Base-by-base conservation (phyloP, 257 asterid species). In the Solanum appendiculatum region DNA sequence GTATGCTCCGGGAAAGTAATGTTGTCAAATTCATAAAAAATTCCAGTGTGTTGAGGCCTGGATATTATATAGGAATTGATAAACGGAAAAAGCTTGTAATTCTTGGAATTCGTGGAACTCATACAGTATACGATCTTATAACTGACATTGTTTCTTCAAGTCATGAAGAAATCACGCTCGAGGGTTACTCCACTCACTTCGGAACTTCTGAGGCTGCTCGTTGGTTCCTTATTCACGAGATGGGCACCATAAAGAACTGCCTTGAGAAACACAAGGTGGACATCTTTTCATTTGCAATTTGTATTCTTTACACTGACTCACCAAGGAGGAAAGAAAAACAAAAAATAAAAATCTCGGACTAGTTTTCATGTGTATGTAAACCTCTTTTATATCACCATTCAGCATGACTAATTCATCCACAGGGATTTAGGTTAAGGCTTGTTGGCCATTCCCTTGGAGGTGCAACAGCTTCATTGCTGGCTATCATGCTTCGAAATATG, bases 381-480 rank as follows among this genome's bases (percentile, higher is more conserved):
- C 31, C 51, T 10, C 51, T 73, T 72, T 16, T 56, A 77, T 68
- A 85, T 44, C 9, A 16, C 86, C 63, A 66, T 66, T 84, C 51
- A 81, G 77, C 60, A 27, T 58, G 91, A 90, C 94, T 94, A 88
- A 96, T 91, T 89, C 90, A 87, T 92, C 85, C 88, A 93, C 98
- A 97, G 99, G 99, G 98, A 87, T 97, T 93, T 96, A 97, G 98
- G 92, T 92, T 97, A 93, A 96, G 98, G 97, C 91, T 97, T 70
- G 98, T 97, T n/a, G 99, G 99, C 64, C 99, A 97, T 94, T 96
- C 99, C 66, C 95, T 97, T 42, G 99, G 99, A 75, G 99, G 98
- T 77, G 97, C 99, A 83, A 95, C 89, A 64, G 99, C 98, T 74
- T 93, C 99, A 21, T 89, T 96, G 93, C 93, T 97, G 89, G 99